Conservation (phyloP, 2,329 filamentous ascomycete species). For the Cytospora piceae region DNA sequence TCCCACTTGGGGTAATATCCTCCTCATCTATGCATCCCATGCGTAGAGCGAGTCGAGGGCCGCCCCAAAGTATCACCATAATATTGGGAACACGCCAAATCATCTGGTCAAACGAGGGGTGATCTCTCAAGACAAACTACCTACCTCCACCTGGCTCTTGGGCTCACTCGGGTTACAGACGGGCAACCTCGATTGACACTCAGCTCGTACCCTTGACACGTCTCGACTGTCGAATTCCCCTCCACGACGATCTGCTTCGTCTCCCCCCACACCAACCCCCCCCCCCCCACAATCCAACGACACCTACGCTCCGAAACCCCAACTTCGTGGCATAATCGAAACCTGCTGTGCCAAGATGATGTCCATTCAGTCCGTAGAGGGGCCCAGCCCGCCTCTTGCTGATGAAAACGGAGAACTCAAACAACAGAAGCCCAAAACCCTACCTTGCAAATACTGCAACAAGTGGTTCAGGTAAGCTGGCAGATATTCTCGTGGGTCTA, state of each 20-base stretch:
- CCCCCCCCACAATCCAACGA: constrained; percentile 14
- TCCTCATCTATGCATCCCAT: constrained; percentile 18
- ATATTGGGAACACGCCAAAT: background rate
- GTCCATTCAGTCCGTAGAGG: constrained; percentile 57
- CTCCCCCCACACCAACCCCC: constrained; percentile 10
- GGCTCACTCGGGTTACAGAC: constrained; percentile 10
- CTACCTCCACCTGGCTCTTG: constrained; percentile 15
- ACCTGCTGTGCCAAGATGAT: constrained; percentile 46
- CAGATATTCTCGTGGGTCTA: constrained; percentile 32
- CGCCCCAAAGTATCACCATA: constrained; percentile 8
- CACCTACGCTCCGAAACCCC: constrained; percentile 15
- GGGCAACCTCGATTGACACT: constrained; percentile 6
- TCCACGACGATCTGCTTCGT: constrained; percentile 13
- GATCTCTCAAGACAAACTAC: constrained; percentile 17
- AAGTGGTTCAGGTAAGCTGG: constrained; percentile 62
- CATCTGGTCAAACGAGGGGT: constrained; percentile 14
- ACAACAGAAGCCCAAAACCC: constrained; percentile 63
- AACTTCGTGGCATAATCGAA: constrained; percentile 16
- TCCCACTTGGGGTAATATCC: constrained; percentile 15
- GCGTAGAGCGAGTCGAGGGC: constrained; percentile 8
- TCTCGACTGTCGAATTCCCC: constrained; percentile 12
- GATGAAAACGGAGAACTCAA: constrained; percentile 56
- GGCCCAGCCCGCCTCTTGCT: constrained; percentile 42
- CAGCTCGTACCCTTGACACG: constrained; percentile 15
- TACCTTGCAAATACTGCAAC: constrained; percentile 66